Percentiles rank a stretch among this genome's conserved stretches.
phyloP scores from a whole-genome alignment of 768 basidiomycete genomes.

The Boletus edulis region DNA sequence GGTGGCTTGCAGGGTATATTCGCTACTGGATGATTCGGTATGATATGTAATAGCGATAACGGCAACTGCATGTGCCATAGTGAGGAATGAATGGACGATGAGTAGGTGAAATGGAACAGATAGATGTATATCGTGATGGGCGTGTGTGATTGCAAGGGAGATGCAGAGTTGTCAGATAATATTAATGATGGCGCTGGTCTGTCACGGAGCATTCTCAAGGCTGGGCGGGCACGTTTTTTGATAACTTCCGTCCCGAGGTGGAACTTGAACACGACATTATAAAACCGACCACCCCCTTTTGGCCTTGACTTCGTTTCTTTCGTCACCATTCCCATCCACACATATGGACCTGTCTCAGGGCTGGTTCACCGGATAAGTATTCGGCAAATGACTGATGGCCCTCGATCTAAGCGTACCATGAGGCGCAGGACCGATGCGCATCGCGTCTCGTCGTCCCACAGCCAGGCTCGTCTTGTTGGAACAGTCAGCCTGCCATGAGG shows the following conservation, averaged over 20 bases:
- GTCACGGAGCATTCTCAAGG: background rate
- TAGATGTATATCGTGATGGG: background rate
- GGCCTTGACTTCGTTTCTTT: background rate
- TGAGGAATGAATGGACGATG: slow-evolving; percentile 7
- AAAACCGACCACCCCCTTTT: too few relatives aligned
- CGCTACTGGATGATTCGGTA: slow-evolving; percentile 11
- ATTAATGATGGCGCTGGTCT: slow-evolving; percentile 6
- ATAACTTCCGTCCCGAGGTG: slow-evolving; percentile 1
- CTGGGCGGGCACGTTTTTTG: background rate
- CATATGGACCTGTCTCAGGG: background rate
- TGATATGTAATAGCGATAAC: slow-evolving; percentile 18
- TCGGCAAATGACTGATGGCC: background rate
- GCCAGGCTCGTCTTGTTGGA: background rate
- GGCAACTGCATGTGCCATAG: slow-evolving; percentile 1
- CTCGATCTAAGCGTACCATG: too few relatives aligned
- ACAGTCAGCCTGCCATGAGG: too few relatives aligned
- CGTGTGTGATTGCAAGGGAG: too few relatives aligned
- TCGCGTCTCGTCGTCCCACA: background rate
- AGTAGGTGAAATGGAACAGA: slow-evolving; percentile 1
- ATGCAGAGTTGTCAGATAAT: background rate
- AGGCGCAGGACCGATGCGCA: background rate
- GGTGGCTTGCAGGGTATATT: background rate
- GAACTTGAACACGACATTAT: background rate
- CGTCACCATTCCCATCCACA: background rate
- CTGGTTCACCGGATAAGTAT: background rate